phyloP scores from a whole-genome alignment of 805 yeast species.

The Pichia phayaonensis region DNA sequence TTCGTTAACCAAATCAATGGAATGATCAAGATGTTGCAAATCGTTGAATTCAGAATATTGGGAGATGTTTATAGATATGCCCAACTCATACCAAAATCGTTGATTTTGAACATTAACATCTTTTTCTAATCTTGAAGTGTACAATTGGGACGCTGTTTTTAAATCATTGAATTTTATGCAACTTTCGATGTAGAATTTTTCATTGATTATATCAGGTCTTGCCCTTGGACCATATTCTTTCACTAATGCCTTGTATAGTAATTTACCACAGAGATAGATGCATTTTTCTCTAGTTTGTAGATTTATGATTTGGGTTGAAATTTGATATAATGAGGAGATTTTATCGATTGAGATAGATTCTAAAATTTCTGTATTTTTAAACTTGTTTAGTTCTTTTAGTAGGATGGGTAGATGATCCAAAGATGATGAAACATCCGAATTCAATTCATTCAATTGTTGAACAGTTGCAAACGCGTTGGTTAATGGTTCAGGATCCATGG shows the following conservation, averaged over 20 bases:
- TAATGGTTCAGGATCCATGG: constrained; percentile 16
- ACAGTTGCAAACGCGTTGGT: constrained; percentile 18
- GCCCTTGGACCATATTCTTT: constrained; percentile 30
- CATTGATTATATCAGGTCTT: constrained; percentile 40
- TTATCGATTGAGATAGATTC: constrained; percentile 29
- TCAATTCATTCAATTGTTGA: constrained; percentile 15
- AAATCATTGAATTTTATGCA: constrained; percentile 29
- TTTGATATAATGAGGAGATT: constrained; percentile 31
- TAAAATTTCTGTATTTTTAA: constrained; percentile 14
- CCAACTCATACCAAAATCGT: constrained; percentile 48
- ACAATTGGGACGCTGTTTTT: constrained; percentile 32
- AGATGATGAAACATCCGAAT: constrained; percentile 13
- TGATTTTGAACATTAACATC: constrained; percentile 26
- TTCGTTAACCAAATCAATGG: constrained; percentile 28
- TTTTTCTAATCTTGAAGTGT: constrained; percentile 28
- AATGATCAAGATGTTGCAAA: constrained; percentile 20
- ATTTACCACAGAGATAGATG: constrained; percentile 33
- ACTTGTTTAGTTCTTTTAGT: constrained; percentile 15
- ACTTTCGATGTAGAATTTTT: constrained; percentile 41
- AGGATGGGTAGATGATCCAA: constrained; percentile 21
- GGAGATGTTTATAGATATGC: constrained; percentile 34
- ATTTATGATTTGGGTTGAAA: constrained; percentile 32
- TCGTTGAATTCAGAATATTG: constrained; percentile 5
- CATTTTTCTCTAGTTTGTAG: constrained; percentile 28
- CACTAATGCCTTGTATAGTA: constrained; percentile 32